Percentiles rank a stretch among this genome's conserved stretches.
phyloP scores from a whole-genome alignment of 805 yeast species.

The Ogataea philodendri region DNA sequence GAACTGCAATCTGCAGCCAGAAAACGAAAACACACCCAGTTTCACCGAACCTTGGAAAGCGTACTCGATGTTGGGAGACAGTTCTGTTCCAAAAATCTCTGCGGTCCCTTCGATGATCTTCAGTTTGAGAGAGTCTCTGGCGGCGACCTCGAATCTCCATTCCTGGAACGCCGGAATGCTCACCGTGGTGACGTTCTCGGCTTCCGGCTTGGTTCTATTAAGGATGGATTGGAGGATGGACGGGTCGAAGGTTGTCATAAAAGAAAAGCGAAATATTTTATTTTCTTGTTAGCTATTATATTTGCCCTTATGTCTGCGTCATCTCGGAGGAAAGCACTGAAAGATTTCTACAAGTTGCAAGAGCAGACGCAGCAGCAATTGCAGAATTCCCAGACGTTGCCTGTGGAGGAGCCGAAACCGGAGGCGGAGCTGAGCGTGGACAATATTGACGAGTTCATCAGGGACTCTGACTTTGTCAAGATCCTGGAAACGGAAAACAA shows the following conservation, averaged over 20 bases:
- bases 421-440: constrained; percentile 25
- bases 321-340: constrained; percentile 39
- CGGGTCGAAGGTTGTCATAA: constrained; percentile 19
- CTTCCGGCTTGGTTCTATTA: constrained; percentile 15
- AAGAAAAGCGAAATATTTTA: constrained; percentile 3
- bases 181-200: constrained; percentile 11
- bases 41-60: constrained; percentile 51
- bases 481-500: constrained; percentile 38
- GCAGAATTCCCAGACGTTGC: constrained; percentile 8
- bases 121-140: constrained; percentile 45
- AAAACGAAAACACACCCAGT: constrained; percentile 55
- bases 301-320: constrained; percentile 6
- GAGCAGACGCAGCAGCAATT: constrained; percentile 28
- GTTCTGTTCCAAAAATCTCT: constrained; percentile 91
- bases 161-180: constrained; percentile 44
- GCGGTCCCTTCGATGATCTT: constrained; percentile 66
- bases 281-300: too few relatives aligned
- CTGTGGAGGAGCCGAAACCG: constrained; percentile 1
- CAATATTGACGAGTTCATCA: constrained; percentile 35
- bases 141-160: constrained; percentile 73
- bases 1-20: constrained; percentile 63
- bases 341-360: constrained; percentile 42
- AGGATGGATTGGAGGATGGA: constrained; percentile 26
- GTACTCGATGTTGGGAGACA: constrained; percentile 68
- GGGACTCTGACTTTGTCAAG: constrained; percentile 30